Base-by-base conservation (phyloP, 208 protist species). In the Leishmania arabica region DNA sequence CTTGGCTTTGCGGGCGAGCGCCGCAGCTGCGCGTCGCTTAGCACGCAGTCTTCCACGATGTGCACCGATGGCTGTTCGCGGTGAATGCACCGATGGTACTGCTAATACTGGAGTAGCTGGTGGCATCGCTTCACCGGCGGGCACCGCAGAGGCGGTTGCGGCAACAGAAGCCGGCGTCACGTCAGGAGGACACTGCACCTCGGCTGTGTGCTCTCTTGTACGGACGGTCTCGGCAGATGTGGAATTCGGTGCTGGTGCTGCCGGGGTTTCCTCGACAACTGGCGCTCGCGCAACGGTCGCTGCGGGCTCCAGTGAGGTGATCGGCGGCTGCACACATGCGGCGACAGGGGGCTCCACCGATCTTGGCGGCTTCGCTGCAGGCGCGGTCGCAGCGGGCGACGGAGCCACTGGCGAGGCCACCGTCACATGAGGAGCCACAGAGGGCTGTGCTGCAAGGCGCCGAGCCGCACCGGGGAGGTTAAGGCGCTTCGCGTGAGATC, bases 391-490 rank as follows among this genome's bases (percentile, higher is more conserved):
- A 21, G n/a, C 42, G 53, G 79, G 73, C 62, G 47, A 73, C 13
- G 79, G n/a, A 13, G 54, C 60, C 11, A 56, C 37, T 7, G 79
- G 72, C 56, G 70, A 4, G 31, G 75, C 45, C 7, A 74, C 47
- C 2, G 75, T 5, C 27, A 45, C 76, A 6, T 24, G 68, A 66
- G 66, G 27, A 3, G 40, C 24, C 53, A 49, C 49, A 7, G 75
- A n/a, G 45, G 76, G 21, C 24, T 56, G 76, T 9, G 66, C 42
- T 15, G 60, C 56, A 74, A 64, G 74, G 62, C 81, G 70, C 37
- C 76, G 75, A 47, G 75, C 76, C 6, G 60, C 81, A 80, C 76
- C 81, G 47, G 76, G 75, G 31, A 84, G 49, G 81, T 78, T 70
- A 37, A 80, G 8, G 49, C 76, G 75, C 70, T 80, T 80, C 45